phyloP scores from a whole-genome alignment of 2,329 filamentous ascomycete genomes.

The Zymoseptoria tritici region DNA sequence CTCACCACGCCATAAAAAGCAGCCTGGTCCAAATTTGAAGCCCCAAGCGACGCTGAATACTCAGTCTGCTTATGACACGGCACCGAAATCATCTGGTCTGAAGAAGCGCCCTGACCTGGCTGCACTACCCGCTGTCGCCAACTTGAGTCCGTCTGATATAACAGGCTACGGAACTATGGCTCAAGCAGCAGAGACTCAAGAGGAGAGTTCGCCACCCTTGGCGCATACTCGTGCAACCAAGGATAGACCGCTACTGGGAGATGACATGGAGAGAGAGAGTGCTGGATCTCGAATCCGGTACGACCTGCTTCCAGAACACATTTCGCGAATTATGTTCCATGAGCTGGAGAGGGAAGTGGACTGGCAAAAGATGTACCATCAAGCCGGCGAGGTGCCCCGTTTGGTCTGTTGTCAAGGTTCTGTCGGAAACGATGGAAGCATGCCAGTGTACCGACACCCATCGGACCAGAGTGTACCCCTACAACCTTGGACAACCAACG shows the following conservation, averaged over 20 bases:
- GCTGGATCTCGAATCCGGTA: conserved; percentile 68
- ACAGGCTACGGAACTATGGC: conserved; percentile 11
- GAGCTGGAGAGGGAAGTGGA: conserved; percentile 64
- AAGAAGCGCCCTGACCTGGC: conserved; percentile 8
- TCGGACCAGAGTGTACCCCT: conserved; percentile 79
- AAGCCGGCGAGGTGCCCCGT: conserved; percentile 83
- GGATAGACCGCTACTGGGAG: conserved; percentile 21
- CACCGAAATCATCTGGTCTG: not conserved
- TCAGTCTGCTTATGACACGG: not conserved
- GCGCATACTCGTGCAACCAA: not conserved
- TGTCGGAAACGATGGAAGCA: conserved; percentile 65
- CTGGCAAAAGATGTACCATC: conserved; percentile 90
- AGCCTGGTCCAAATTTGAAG: conserved; percentile 6
- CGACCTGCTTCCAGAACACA: conserved; percentile 54
- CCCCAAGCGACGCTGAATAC: not conserved
- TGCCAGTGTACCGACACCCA: conserved; percentile 92
- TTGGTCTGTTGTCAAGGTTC: conserved; percentile 83
- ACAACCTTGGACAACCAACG: conserved; percentile 64
- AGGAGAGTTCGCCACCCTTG: not conserved
- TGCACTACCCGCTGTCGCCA: conserved; percentile 4
- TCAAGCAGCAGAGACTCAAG: conserved; percentile 2
- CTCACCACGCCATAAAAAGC: conserved; percentile 7
- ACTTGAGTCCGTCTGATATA: conserved; percentile 4
- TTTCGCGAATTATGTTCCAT: conserved; percentile 56
- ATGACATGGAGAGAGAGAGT: conserved; percentile 38